Evolutionary conservation across 2,329 filamentous ascomycete species (phyloP).

Genomic region (Fusarium sp.): DNA sequence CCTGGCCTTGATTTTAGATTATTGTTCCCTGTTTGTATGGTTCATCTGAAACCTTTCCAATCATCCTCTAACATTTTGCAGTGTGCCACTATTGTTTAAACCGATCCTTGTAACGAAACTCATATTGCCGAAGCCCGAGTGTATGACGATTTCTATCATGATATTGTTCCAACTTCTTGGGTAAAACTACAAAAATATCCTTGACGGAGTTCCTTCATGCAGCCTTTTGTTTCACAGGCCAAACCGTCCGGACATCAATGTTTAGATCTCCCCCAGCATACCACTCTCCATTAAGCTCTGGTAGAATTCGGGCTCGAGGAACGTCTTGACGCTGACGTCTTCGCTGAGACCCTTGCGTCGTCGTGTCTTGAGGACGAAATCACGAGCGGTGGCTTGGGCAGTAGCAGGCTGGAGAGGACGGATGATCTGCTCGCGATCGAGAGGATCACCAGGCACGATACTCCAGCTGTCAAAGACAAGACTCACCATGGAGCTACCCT

Average conservation of each 20-base stretch:
- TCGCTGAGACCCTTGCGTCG: constrained; percentile 93
- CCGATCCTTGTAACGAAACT: constrained; percentile 31
- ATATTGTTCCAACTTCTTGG: constrained; percentile 24
- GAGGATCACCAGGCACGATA: constrained; percentile 93
- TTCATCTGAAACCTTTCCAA: constrained; percentile 28
- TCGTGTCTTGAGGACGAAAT: constrained; percentile 97
- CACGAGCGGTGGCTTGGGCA: constrained; percentile 89
- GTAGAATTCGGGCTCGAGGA: constrained; percentile 94
- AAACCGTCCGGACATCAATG: constrained; percentile 5
- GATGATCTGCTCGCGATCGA: constrained; percentile 86
- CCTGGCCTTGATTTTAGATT: constrained; percentile 28
- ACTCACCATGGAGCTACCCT: constrained; percentile 89
- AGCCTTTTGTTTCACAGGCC: constrained; percentile 22
- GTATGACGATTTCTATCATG: constrained; percentile 31
- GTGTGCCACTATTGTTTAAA: constrained; percentile 22
- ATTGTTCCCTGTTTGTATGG: constrained; percentile 24
- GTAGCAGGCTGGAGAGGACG: constrained; percentile 87
- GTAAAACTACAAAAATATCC: constrained; percentile 25
- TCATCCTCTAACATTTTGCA: constrained; percentile 5
- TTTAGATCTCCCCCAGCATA: constrained; percentile 72
- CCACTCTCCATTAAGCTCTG: constrained; percentile 89
- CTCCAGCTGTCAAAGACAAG: constrained; percentile 97
- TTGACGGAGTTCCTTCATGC: constrained; percentile 16
- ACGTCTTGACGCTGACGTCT: constrained; percentile 95
- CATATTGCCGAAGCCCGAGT: constrained; percentile 36